Percentiles rank a stretch among this genome's conserved stretches.
Evolutionary conservation across 257 asterid genomes (phyloP).

Genomic region (Rubia yunnanensis): DNA sequence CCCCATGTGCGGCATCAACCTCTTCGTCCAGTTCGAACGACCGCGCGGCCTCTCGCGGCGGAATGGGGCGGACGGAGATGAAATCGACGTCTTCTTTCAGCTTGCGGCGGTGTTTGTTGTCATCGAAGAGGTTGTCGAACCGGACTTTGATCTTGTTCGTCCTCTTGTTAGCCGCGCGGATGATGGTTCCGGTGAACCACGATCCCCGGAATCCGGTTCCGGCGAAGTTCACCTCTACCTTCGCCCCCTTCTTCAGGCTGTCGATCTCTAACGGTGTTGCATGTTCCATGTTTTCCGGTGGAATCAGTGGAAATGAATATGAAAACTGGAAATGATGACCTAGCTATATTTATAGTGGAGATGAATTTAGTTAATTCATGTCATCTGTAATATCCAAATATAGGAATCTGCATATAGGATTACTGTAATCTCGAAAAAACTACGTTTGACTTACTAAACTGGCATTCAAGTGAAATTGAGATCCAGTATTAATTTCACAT

Average conservation of each 20-base stretch:
- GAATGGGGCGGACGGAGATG: slow-evolving; percentile 39
- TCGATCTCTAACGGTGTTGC: neutral
- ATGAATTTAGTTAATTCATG: no score
- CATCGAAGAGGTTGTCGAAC: slow-evolving; percentile 28
- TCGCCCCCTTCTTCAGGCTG: slow-evolving; percentile 30
- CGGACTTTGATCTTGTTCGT: slow-evolving; percentile 13
- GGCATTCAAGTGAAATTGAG: no score
- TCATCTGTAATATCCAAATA: no score
- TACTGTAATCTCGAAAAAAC: no score
- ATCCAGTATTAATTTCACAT: no score
- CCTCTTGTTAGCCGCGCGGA: slow-evolving; percentile 19
- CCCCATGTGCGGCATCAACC: slow-evolving; percentile 46
- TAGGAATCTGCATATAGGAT: no score
- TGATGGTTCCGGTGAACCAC: slow-evolving; percentile 43
- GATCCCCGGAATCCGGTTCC: slow-evolving; percentile 44
- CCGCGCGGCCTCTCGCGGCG: slow-evolving; percentile 37
- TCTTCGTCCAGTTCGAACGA: slow-evolving; percentile 33
- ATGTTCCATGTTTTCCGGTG: no score
- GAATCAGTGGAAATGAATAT: no score
- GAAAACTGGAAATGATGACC: no score
- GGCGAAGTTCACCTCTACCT: slow-evolving; percentile 37
- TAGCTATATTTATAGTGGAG: no score
- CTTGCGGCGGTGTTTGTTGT: neutral
- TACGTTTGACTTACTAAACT: no score
- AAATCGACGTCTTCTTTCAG: slow-evolving; percentile 30